Evolutionary conservation across 306 rosid species (phyloP).

Genomic region (apple (Malus domestica)): DNA sequence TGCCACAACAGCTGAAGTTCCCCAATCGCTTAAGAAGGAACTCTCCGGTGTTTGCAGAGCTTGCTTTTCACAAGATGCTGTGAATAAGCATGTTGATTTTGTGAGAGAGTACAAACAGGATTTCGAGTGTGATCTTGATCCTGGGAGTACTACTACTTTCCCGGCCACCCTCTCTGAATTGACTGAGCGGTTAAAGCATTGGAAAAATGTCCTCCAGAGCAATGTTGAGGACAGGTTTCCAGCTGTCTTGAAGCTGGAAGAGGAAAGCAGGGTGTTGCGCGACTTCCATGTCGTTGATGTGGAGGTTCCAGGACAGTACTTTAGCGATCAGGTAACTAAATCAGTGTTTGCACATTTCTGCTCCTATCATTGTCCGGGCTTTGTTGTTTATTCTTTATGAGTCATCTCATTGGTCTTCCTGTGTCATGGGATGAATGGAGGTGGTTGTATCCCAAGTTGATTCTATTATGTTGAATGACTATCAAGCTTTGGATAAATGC

Average conservation of each 20-base stretch:
- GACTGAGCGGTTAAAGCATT: constrained; percentile 86
- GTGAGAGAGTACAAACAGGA: constrained; percentile 97
- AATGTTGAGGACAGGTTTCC: constrained; percentile 99
- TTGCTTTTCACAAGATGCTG: constrained; percentile 97
- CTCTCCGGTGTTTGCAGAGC: constrained; percentile 99
- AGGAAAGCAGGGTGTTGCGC: constrained; percentile 93
- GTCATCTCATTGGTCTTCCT: neutral
- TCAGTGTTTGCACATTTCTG: neutral
- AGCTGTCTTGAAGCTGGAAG: constrained; percentile 91
- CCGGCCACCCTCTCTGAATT: constrained; percentile 91
- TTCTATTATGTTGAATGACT: neutral
- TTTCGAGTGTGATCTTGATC: constrained; percentile 98
- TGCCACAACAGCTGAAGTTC: constrained; percentile 99
- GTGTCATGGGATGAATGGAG: neutral
- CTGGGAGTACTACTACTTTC: constrained; percentile 86
- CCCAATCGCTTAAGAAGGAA: constrained; percentile 97
- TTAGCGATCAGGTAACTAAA: constrained; percentile 74
- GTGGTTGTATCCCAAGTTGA: neutral
- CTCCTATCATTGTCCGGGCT: neutral
- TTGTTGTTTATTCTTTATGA: neutral
- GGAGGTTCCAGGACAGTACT: constrained; percentile 98
- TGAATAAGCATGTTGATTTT: constrained; percentile 95
- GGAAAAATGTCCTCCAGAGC: constrained; percentile 98
- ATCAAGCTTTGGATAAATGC: neutral
- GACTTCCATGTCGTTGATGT: constrained; percentile 98